Conservation (phyloP, 1,284 basidiomycete species). For the Lentinula novae-zelandiae region DNA sequence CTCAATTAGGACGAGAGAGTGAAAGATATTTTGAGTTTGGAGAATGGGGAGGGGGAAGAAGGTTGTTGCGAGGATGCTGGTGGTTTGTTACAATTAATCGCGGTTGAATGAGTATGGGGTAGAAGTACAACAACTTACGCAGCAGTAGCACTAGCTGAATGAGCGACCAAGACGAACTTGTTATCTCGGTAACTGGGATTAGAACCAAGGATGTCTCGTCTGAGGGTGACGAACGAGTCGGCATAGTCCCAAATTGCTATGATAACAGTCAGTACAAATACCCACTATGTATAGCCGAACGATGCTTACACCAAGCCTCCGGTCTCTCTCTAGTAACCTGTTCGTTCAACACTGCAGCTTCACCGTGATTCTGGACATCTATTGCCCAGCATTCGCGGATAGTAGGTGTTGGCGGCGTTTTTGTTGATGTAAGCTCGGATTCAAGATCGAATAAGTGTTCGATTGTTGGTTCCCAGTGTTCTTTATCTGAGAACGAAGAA, state of each 20-base stretch:
- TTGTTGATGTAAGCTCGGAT: background rate
- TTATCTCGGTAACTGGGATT: conserved; percentile 21
- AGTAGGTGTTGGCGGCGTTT: background rate
- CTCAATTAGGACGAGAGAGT: conserved; percentile 25
- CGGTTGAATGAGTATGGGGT: background rate
- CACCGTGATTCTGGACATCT: conserved; percentile 39
- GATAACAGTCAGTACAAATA: background rate
- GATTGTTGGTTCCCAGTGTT: conserved; percentile 23
- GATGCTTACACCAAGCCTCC: conserved; percentile 13
- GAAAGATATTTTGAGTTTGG: conserved; percentile 18
- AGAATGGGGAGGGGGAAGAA: conserved; percentile 26
- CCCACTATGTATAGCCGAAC: background rate
- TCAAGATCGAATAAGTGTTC: conserved; percentile 20
- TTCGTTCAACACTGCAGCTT: conserved; percentile 31
- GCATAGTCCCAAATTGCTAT: conserved; percentile 25
- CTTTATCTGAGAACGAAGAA: conserved; percentile 17
- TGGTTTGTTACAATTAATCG: background rate
- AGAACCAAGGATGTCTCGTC: conserved; percentile 21
- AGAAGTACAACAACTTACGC: conserved; percentile 19
- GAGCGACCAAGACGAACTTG: conserved; percentile 26
- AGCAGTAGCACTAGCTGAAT: conserved; percentile 27
- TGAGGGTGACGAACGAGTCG: conserved; percentile 24
- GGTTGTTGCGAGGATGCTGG: conserved; percentile 24
- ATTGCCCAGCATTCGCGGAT: conserved; percentile 36
- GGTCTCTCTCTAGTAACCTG: conserved; percentile 16